Evolutionary conservation across 169 alveolate genomes (phyloP), one percentile per base, ranked within the genome.

Genomic region (Cryptosporidium sp.): DNA sequence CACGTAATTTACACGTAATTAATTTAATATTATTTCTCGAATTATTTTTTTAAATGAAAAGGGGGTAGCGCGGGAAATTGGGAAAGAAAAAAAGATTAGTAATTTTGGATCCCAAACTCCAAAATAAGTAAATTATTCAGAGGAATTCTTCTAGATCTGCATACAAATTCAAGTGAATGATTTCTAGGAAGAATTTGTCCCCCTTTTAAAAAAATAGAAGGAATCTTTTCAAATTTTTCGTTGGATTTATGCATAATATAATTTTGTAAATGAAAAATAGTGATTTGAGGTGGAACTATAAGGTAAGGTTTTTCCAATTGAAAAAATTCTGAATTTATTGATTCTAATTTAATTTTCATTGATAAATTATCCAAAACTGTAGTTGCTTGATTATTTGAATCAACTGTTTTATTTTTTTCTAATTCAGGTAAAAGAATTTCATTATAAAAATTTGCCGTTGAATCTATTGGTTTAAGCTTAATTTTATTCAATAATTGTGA

Each of bases 201-300:
- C 1, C 67, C 89, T 33, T 37, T 62, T 39, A 80, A 29, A 33
- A 67, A 37, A 12, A 80, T 80, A 10, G 26, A 16, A 23, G 89
- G 89, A 37, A 80, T n/a, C 9, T 31, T 58, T 12, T 51, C 70
- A 56, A 53, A 6, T 8, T 33, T 51, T 18, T 60, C 33, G 35
- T 73, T 35, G 26, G 52, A 56, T 80, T 80, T 80, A 37, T 61
- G 26, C 42, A 80, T 60, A n/a, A 80, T 21, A 29, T 80, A 80
- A 29, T 80, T 80, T 44, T 67, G 72, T 10, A 80, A 35, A 39
- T 80, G 89, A 45, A 60, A 52, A 10, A 80, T 29, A 18, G 89
- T 80, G 45, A 80, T 80, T 67, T 80, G 89, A 9, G 89, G 89
- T 9, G 89, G 75, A 12, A 80, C 89, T 65, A 80, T 44, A 26